Evolutionary conservation across 345 rosid genomes (phyloP).

Genomic region (Salix purpurea): DNA sequence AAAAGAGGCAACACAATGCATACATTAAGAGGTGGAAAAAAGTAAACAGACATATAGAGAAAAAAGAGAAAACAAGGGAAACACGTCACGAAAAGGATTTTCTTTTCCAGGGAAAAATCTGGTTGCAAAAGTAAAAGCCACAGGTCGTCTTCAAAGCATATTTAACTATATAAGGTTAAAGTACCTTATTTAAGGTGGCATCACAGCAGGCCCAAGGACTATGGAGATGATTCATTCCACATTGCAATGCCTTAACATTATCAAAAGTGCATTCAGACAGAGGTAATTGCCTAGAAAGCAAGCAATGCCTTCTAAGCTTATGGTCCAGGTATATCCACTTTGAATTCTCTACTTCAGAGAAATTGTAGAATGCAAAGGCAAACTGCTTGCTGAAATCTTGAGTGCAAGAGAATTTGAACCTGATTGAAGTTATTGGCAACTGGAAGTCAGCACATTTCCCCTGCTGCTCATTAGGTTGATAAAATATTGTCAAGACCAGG

Average conservation of each 20-base stretch:
- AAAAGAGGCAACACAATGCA: neutral
- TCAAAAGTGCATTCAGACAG: slow-evolving; percentile 61
- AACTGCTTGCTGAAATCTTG: slow-evolving; percentile 52
- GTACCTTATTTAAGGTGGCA: slow-evolving; percentile 34
- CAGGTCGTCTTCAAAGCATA: slow-evolving; percentile 1
- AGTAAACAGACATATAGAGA: neutral
- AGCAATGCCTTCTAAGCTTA: slow-evolving; percentile 49
- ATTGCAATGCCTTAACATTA: slow-evolving; percentile 53
- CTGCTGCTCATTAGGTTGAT: slow-evolving; percentile 46
- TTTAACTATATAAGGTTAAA: neutral
- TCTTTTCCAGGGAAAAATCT: neutral
- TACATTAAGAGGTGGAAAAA: neutral
- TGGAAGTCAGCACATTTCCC: slow-evolving; percentile 40
- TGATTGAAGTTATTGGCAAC: slow-evolving; percentile 68
- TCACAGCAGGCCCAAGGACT: slow-evolving; percentile 23
- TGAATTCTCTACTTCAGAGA: slow-evolving; percentile 48
- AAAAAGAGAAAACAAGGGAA: neutral
- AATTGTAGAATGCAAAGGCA: slow-evolving; percentile 59
- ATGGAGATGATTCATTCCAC: slow-evolving; percentile 31
- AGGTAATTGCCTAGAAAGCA: slow-evolving; percentile 51
- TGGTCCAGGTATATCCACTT: slow-evolving; percentile 59
- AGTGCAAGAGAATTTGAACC: slow-evolving; percentile 56
- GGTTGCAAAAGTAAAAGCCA: neutral
- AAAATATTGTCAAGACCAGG: slow-evolving; percentile 47
- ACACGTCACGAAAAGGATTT: neutral